These are phyloP conservation scores for Mycena vulgaris DNA, from an alignment of 768 basidiomycete genomes.

Conservation along the genomic window DNA sequence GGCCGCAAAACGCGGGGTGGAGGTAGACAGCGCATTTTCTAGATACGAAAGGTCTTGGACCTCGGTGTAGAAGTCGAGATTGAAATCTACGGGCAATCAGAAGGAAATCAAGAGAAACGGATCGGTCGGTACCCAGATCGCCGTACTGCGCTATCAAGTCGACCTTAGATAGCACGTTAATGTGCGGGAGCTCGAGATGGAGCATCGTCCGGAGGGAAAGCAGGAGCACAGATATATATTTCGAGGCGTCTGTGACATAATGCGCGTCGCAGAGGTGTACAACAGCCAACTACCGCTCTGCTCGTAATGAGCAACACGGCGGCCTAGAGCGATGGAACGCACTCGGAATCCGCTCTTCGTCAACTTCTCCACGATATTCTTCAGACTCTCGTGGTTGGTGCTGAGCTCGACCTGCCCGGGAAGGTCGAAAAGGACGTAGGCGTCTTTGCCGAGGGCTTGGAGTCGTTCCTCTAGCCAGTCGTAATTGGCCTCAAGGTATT, in stretches of 20 bases:
- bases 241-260: slow-evolving; percentile 95
- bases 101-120: not conserved
- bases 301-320: slow-evolving; percentile 27
- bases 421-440: slow-evolving; percentile 94
- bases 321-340: slow-evolving; percentile 51
- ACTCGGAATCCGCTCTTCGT: slow-evolving; percentile 89
- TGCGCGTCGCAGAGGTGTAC: slow-evolving; percentile 98
- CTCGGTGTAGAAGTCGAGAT: slow-evolving; percentile 97
- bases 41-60: slow-evolving; percentile 96
- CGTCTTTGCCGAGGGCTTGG: slow-evolving; percentile 75
- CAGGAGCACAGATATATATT: slow-evolving; percentile 94
- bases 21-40: slow-evolving; percentile 77
- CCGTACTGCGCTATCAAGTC: slow-evolving; percentile 94
- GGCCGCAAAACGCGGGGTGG: slow-evolving; percentile 77
- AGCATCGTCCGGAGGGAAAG: slow-evolving; percentile 96
- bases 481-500: slow-evolving; percentile 95
- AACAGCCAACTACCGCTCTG: slow-evolving; percentile 79
- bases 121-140: slow-evolving; percentile 78
- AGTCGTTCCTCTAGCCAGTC: slow-evolving; percentile 88
- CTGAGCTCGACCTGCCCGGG: slow-evolving; percentile 98
- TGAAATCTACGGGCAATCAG: slow-evolving; percentile 78
- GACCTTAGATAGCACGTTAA: slow-evolving; percentile 97
- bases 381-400: slow-evolving; percentile 94
- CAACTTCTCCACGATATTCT: slow-evolving; percentile 80
- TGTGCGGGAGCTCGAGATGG: slow-evolving; percentile 97